Percentiles rank a stretch among this genome's conserved stretches.
Conservation (phyloP, 306 rosid species). For the Trichosanthes truncata region DNA sequence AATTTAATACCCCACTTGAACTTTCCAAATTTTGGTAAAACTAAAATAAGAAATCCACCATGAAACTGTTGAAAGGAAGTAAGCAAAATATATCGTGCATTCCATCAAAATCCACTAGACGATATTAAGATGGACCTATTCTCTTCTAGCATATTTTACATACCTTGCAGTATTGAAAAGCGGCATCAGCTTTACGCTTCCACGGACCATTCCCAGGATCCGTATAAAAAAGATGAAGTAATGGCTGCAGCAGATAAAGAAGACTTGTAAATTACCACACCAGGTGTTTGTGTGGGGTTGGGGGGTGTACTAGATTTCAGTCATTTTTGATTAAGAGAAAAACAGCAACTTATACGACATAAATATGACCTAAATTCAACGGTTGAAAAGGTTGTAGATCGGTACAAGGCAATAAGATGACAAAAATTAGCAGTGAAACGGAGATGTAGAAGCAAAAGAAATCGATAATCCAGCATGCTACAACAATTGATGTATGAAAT, state of each 20-base stretch:
- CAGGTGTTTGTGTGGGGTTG: background rate
- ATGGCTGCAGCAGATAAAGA: conserved; percentile 55
- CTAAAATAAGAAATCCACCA: background rate
- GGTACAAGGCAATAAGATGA: background rate
- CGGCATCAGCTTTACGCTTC: conserved; percentile 94
- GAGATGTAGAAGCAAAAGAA: background rate
- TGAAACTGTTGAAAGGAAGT: background rate
- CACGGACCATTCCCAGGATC: conserved; percentile 85
- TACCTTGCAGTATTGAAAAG: conserved; percentile 67
- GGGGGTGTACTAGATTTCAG: background rate
- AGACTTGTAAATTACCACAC: background rate
- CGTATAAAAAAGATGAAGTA: conserved; percentile 57
- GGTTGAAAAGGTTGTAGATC: background rate
- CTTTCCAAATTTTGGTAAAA: background rate
- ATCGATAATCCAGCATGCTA: background rate
- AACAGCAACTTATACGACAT: background rate
- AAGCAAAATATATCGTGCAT: background rate
- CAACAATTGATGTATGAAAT: background rate
- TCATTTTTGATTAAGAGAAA: background rate
- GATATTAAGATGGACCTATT: background rate
- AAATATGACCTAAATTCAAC: background rate
- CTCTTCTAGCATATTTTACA: background rate
- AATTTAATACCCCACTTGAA: background rate
- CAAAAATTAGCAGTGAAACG: background rate
- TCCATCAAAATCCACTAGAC: background rate